Conservation (phyloP, 257 asterid genomes). For the Scutellaria barbata region DNA sequence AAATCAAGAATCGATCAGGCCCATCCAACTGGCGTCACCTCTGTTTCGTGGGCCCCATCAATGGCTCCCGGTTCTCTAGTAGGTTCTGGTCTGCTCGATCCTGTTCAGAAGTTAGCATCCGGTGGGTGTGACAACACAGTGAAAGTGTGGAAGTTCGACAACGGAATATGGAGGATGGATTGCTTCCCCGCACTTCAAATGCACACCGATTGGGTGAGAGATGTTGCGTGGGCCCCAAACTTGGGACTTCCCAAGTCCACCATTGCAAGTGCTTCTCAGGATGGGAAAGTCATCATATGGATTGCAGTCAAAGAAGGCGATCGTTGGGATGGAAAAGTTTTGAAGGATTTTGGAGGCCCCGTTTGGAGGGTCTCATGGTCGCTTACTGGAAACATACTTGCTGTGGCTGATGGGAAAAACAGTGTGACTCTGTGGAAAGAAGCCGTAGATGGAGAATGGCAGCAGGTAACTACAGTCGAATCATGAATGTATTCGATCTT, state of each 20-base stretch:
- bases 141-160: slow-evolving; percentile 68
- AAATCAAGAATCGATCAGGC: slow-evolving; percentile 66
- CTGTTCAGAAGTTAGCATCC: slow-evolving; percentile 63
- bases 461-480: slow-evolving; percentile 62
- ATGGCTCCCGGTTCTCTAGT: slow-evolving; percentile 64
- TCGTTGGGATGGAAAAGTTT: slow-evolving; percentile 62
- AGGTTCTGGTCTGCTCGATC: slow-evolving; percentile 46
- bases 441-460: slow-evolving; percentile 72
- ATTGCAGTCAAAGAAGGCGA: slow-evolving; percentile 57
- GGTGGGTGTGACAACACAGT: slow-evolving; percentile 77
- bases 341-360: slow-evolving; percentile 61
- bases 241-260: slow-evolving; percentile 73
- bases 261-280: slow-evolving; percentile 69
- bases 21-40: slow-evolving; percentile 75
- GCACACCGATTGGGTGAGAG: slow-evolving; percentile 77
- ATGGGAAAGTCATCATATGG: slow-evolving; percentile 68
- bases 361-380: slow-evolving; percentile 84
- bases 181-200: slow-evolving; percentile 67
- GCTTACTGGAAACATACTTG: slow-evolving; percentile 67
- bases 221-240: slow-evolving; percentile 78
- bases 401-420: slow-evolving; percentile 71
- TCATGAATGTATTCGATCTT: slow-evolving; percentile 25
- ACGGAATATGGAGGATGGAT: slow-evolving; percentile 69
- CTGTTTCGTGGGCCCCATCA: slow-evolving; percentile 77
- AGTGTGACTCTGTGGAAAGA: slow-evolving; percentile 71